Base-by-base conservation (phyloP, 2,329 filamentous ascomycete species). In the Blastomyces gilchristii region DNA sequence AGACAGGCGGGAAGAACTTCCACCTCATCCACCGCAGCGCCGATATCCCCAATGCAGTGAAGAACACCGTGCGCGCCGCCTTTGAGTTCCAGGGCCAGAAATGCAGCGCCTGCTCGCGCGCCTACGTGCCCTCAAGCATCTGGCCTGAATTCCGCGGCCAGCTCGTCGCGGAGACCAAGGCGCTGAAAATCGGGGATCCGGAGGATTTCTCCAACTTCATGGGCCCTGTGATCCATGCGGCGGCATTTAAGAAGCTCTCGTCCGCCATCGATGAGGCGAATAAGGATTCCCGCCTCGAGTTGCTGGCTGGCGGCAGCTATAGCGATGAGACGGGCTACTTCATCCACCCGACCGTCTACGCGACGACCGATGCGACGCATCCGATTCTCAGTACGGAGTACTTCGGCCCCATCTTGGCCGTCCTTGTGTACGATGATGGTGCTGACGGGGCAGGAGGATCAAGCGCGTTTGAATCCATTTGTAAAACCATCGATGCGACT, bases 1-100 rank as follows among this genome's bases (percentile, higher is more conserved):
- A 96, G 81, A 96, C 91, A 37, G 90, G 91, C 65, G 91, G 91
- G 74, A 96, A 96, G 85, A 96, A 96, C 81, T 96, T 92, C 82
- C 91, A 95, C 76, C 77, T 96, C 61, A 77, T 96, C 41, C 90
- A 96, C 79, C 79, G 81, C 56, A 87, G 85, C 2, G 91, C 91
- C 49, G 88, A 95, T 69, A 77, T 94, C 59, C 79, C 85, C 65
- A 94, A 93, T 71, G 90, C 90, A 12, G 90, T 84, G 43, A 82
- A 89, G 67, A 88, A 95, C 75, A 94, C 90, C 5, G 84, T 96
- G 41, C 89, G 91, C 63, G 90, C 89, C 58, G 90, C 91, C 2
- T 96, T 95, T 71, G 91, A 96, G 76, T 96, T 87, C 80, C 90
- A 94, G 74, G 91, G 91, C 59, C 91, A 96, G 76, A 96, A 96